Evolutionary conservation across 208 protist species (phyloP).

Genomic region (Spongospora subterranea): DNA sequence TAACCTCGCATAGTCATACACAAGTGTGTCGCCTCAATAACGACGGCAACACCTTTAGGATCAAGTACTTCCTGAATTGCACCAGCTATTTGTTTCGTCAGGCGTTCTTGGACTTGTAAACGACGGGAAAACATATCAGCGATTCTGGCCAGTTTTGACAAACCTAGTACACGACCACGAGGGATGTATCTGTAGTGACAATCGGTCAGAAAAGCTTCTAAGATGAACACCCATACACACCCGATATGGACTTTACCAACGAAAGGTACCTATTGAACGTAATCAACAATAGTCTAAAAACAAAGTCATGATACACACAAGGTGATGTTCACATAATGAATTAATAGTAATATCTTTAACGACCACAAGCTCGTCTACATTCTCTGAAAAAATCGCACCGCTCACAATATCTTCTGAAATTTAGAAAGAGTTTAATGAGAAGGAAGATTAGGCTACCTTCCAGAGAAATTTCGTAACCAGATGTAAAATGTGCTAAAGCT

Average conservation of each 20-base stretch:
- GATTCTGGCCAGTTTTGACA: constrained; percentile 84
- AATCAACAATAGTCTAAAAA: not conserved
- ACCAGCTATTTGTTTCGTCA: constrained; percentile 77
- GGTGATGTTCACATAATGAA: constrained; percentile 86
- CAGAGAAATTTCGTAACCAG: constrained; percentile 73
- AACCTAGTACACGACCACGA: constrained; percentile 79
- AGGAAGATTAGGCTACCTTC: not conserved
- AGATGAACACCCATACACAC: constrained; percentile 80
- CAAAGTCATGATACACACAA: constrained; percentile 68
- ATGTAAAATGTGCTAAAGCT: constrained; percentile 82
- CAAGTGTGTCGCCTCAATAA: constrained; percentile 76
- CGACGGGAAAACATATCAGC: constrained; percentile 81
- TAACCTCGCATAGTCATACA: constrained; percentile 85
- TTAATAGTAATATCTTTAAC: constrained; percentile 84
- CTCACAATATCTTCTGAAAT: constrained; percentile 73
- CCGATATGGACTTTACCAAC: constrained; percentile 81
- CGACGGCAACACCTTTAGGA: constrained; percentile 72
- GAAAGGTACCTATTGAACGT: constrained; percentile 72
- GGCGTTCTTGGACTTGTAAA: constrained; percentile 58
- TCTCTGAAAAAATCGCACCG: constrained; percentile 79
- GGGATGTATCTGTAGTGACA: constrained; percentile 85
- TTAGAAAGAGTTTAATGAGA: constrained; percentile 72
- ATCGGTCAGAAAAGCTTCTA: constrained; percentile 79
- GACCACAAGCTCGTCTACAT: constrained; percentile 83
- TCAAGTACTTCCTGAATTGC: constrained; percentile 77